These are phyloP conservation scores for Cichorium intybus DNA, from an alignment of 140 eudicot genomes.

Conservation along the genomic window DNA sequence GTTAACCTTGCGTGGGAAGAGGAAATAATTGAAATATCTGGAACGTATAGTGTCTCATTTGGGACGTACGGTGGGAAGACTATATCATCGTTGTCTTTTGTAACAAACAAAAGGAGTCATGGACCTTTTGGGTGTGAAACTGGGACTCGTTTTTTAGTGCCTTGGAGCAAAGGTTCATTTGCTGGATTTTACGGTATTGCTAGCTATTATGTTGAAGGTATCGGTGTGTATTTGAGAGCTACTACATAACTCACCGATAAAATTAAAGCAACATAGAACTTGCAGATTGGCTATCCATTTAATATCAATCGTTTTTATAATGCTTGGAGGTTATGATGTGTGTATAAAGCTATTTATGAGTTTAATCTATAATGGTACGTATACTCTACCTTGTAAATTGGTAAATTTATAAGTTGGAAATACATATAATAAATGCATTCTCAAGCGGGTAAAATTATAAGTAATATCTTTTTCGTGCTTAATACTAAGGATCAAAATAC, in stretches of 20 bases:
- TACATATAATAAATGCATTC: no score
- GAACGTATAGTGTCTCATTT: conserved; percentile 14
- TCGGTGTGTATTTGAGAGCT: conserved; percentile 8
- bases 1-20: conserved; percentile 24
- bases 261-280: no score
- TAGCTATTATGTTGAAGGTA: background rate
- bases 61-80: background rate
- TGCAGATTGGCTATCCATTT: no score
- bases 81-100: conserved; percentile 17
- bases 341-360: no score
- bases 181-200: conserved; percentile 16
- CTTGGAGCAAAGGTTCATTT: conserved; percentile 20
- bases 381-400: no score
- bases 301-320: no score
- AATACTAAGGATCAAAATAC: no score
- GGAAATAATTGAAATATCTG: conserved; percentile 14
- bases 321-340: no score
- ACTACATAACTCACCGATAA: background rate
- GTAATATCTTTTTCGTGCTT: no score
- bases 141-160: conserved; percentile 10
- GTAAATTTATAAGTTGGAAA: no score
- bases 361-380: no score
- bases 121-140: conserved; percentile 22
- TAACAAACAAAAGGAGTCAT: conserved; percentile 23
- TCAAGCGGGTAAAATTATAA: no score